A percentile compares a stretch with the other conserved stretches of the same genome.
phyloP scores from a whole-genome alignment of 768 basidiomycete species.

The Gymnopilus dilepis region DNA sequence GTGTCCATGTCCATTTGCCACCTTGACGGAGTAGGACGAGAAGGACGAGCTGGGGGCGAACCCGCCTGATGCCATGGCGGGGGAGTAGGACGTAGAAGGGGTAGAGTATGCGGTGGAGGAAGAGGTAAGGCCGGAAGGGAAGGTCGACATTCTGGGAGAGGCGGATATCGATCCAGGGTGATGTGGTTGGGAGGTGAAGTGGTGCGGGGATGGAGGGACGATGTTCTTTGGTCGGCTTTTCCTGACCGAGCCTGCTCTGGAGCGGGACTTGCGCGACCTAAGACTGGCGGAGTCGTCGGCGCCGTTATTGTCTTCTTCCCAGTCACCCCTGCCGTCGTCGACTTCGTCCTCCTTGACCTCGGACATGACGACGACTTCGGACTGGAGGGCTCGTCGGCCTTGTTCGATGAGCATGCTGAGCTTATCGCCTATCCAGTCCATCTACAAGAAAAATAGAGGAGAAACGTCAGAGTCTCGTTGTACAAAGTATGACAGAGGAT shows the following conservation, averaged over 20 bases:
- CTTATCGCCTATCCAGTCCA: conserved; percentile 84
- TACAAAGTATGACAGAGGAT: neutral
- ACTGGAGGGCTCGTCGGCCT: conserved; percentile 75
- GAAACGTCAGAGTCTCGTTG: neutral
- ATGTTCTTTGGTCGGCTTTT: conserved; percentile 29
- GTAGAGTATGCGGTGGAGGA: conserved; percentile 21
- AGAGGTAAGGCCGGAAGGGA: neutral
- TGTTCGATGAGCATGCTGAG: conserved; percentile 75
- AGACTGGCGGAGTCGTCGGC: conserved; percentile 2
- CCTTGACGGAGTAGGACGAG: neutral
- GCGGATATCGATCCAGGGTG: conserved; percentile 15
- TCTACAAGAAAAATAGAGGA: conserved; percentile 43
- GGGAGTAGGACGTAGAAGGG: conserved; percentile 18
- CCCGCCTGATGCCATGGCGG: conserved; percentile 17
- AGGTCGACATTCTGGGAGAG: conserved; percentile 26
- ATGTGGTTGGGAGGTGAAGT: neutral
- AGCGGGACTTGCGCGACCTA: conserved; percentile 23
- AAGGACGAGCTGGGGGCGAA: conserved; percentile 20
- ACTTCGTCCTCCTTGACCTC: conserved; percentile 76
- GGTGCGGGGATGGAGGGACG: conserved; percentile 27
- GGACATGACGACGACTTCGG: conserved; percentile 81
- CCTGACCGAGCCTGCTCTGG: conserved; percentile 32
- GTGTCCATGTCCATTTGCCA: conserved; percentile 19
- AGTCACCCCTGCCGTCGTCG: conserved; percentile 75
- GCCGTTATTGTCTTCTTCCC: conserved; percentile 68